A percentile compares a stretch with the other conserved stretches of the same genome.
Conservation (phyloP, 2,329 filamentous ascomycete genomes). For the Beauveria scarabaeidicola region DNA sequence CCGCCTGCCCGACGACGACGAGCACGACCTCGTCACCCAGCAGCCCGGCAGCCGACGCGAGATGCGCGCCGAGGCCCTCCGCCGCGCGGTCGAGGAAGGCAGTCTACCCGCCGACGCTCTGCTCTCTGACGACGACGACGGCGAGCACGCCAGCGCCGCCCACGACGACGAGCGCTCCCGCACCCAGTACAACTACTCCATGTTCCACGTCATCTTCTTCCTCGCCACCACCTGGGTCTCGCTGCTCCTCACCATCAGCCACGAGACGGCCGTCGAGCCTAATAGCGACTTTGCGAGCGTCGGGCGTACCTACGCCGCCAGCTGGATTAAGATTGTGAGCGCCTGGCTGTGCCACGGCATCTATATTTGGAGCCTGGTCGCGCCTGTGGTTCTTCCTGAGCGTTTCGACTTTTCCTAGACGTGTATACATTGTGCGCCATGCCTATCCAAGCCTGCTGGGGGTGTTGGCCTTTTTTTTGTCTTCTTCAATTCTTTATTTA, state of each 20-base stretch:
- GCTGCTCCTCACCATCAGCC: conserved; percentile 72
- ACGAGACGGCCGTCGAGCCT: conserved; percentile 51
- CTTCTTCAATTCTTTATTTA: neutral
- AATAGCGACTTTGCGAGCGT: conserved; percentile 77
- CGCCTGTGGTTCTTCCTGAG: conserved; percentile 77
- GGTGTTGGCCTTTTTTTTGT: neutral
- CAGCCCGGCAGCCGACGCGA: conserved; percentile 74
- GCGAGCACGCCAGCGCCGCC: conserved; percentile 52
- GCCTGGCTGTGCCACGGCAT: conserved; percentile 94
- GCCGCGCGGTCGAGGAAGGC: conserved; percentile 85
- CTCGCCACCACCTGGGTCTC: conserved; percentile 93
- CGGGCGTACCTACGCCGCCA: conserved; percentile 91
- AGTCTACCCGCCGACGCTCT: conserved; percentile 86
- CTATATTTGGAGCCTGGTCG: conserved; percentile 87
- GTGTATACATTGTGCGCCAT: neutral
- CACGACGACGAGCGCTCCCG: conserved; percentile 82
- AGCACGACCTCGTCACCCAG: conserved; percentile 80
- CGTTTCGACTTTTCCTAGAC: conserved; percentile 58
- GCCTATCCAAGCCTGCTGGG: neutral
- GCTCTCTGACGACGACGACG: conserved; percentile 62
- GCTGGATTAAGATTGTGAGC: conserved; percentile 98
- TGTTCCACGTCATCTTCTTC: conserved; percentile 98
- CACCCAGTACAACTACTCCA: conserved; percentile 92
- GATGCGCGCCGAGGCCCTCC: conserved; percentile 87
- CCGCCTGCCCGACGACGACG: conserved; percentile 60